A percentile compares a stretch with the other conserved stretches of the same genome.
Conservation (phyloP, 164 flowering plant species). For the Dillenia suffruticosa region DNA sequence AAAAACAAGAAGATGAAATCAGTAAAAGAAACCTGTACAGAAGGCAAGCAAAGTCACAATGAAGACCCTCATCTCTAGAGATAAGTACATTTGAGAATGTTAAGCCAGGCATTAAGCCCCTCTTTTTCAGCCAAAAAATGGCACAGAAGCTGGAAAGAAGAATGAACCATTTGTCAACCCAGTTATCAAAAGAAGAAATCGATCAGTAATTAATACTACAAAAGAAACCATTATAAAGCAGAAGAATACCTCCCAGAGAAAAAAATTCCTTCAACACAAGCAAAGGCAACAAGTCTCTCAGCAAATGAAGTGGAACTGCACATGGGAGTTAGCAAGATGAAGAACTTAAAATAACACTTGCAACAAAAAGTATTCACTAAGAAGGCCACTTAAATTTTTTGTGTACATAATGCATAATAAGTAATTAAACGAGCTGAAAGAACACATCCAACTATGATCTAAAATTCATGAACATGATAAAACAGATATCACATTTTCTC, state of each 20-base stretch:
- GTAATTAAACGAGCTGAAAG: no score
- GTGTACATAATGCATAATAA: no score
- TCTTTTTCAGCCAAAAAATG: conserved; percentile 86
- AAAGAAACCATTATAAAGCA: not conserved
- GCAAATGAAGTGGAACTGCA: conserved; percentile 71
- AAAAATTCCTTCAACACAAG: conserved; percentile 91
- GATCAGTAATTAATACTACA: not conserved
- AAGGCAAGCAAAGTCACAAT: conserved; percentile 87
- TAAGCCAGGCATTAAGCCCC: conserved; percentile 88
- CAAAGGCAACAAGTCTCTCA: conserved; percentile 73
- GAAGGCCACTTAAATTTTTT: no score
- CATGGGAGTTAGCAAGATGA: not conserved
- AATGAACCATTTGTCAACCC: not conserved
- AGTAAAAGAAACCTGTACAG: conserved; percentile 47
- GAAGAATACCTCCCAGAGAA: conserved; percentile 77
- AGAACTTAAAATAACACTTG: not conserved
- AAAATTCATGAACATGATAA: no score
- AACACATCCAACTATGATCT: no score
- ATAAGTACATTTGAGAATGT: conserved; percentile 88
- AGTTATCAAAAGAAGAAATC: not conserved
- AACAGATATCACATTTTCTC: no score
- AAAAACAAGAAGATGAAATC: no score
- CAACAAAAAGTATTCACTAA: not conserved
- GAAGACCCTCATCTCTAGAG: conserved; percentile 87
- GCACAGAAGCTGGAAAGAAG: conserved; percentile 67